Base-by-base conservation (phyloP, 106 monocot genomes). In the Triglochin maritima region DNA sequence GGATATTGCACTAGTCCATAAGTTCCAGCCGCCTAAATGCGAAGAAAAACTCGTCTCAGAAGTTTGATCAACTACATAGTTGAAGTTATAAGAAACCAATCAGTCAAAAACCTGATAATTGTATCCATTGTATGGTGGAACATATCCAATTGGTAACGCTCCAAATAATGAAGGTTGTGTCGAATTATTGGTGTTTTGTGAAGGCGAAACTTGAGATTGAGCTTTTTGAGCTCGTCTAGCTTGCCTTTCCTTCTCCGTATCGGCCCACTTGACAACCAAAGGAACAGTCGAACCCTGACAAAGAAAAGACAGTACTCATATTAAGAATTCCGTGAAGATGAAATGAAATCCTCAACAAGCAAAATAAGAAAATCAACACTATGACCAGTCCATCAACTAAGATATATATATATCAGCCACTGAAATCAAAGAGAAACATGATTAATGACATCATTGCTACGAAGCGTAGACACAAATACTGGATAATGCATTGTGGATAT, bases 181-280 rank as follows among this genome's bases (percentile, higher is more conserved):
- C 52, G 87, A 66, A 13, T 41, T 9, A 64, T 58, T 80, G 14
- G 75, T 17, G 65, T 71, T 74, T 52, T 76, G 46, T 60, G 73
- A 13, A 79, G 61, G 82, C 17, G 85, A 79, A n/a, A 70, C 65
- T 49, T 86, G 84, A 57, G 79, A 76, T 63, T 90, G 95, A 74
- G 84, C 78, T 73, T 86, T 96, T 56, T 90, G 90, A 67, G 83
- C 81, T 64, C 80, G 81, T 67, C 96, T 82, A 15, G 88, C 91
- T 76, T 86, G 87, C 60, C 96, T 91, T 83, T 96, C 91, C 72
- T 91, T 96, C 64, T 96, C 96, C 44, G 91, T 96, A 61, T 96
- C 96, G 44, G 96, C 96, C 96, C 96, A 96, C 54, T 91, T 96
- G 58, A 96, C 91, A 81, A 96, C 96, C 77, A 96, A 82, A 60